Conservation (phyloP, 306 rosid genomes). For the Pueraria montana region DNA sequence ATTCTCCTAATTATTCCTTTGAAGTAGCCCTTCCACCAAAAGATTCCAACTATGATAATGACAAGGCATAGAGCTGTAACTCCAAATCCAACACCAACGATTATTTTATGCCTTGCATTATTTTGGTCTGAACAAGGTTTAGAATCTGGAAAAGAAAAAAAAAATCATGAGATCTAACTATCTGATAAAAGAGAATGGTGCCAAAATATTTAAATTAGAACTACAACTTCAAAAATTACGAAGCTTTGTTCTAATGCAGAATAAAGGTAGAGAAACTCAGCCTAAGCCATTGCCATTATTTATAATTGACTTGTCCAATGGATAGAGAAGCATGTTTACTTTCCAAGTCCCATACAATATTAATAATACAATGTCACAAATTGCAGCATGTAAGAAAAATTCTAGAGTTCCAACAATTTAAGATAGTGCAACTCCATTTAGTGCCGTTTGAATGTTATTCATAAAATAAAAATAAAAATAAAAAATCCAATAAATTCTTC, state of each 20-base stretch:
- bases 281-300: constrained; percentile 1
- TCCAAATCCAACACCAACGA: constrained; percentile 54
- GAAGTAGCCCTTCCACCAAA: constrained; percentile 49
- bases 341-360: constrained; percentile 18
- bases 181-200: constrained; percentile 25
- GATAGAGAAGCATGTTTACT: constrained; percentile 25
- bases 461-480: too few species aligned
- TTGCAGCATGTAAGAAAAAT: constrained; percentile 10
- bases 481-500: not conserved
- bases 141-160: constrained; percentile 48
- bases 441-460: not conserved
- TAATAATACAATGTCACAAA: not conserved
- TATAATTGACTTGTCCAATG: constrained; percentile 10
- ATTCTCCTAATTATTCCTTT: constrained; percentile 39
- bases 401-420: constrained; percentile 23
- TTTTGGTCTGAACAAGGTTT: constrained; percentile 50
- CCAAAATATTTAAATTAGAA: constrained; percentile 39
- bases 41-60: constrained; percentile 46
- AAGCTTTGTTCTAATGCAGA: constrained; percentile 24
- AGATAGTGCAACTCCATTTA: not conserved
- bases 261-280: constrained; percentile 11
- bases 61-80: constrained; percentile 47
- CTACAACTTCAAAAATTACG: constrained; percentile 7
- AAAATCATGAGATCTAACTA: constrained; percentile 10
- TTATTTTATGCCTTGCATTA: constrained; percentile 15